Base-by-base conservation (phyloP, 2,329 filamentous ascomycete species). In the Neonectria faginata region DNA sequence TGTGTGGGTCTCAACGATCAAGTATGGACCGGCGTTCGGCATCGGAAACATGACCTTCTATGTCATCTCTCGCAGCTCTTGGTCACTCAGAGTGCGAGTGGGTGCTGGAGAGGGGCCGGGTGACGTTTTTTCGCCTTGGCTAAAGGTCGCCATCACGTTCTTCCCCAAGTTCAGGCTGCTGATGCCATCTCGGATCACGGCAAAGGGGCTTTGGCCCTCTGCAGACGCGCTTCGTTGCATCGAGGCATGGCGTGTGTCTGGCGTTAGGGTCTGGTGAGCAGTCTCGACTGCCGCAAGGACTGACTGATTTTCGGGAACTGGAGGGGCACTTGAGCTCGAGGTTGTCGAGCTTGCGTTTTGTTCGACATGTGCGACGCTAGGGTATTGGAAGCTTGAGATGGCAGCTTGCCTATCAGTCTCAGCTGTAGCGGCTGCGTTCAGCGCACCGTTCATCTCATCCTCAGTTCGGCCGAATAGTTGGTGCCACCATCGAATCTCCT, bases 401-500 rank as follows among this genome's bases (percentile, higher is more conserved):
- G 78, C 79, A 12, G 77, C 76, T 57, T 76, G 75, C 1, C 79
- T 73, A 41, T 79, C 77, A 22, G 75, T 81, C 62, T 85, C 85
- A 7, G 84, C 84, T 3, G 84, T 83, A 16, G 85, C 84, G 3
- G 84, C 85, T 7, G 83, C 81, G 70, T 88, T 84, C 11, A 88
- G 79, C 39, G 86, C 82, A 0, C 88, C 88, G 73, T 99, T 99
- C 95, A 99, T 98, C 77, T 99, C 96, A 58, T 91, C 88, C 71
- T 97, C 93, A 3, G 90, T 90, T 33, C 94, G 88, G 51, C 93
- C 93, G 79, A 97, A 99, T 1, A 91, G 81, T 73, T 96, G 92
- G 69, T 91, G 86, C 96, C 96, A 99, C 96, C 96, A 99, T 65
- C 93, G 87, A n/a, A 96, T 87, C 66, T 97, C 91, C 12, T 87